Percentiles rank a stretch among this genome's conserved stretches.
Evolutionary conservation across 1,284 basidiomycete species (phyloP).

Genomic region (Ustilago sp.): DNA sequence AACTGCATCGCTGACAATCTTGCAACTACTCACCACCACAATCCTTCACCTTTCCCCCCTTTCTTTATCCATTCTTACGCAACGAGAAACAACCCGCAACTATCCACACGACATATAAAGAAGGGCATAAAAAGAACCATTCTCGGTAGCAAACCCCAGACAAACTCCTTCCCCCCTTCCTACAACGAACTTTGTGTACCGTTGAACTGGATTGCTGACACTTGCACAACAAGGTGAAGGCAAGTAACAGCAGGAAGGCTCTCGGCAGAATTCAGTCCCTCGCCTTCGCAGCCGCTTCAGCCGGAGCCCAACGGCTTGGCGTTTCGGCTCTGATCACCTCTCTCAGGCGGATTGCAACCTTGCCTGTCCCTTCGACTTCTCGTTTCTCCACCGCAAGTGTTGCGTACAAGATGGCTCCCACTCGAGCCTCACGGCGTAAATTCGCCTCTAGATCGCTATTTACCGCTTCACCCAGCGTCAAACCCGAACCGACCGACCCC

Average conservation of each 20-base stretch:
- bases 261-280: conserved; percentile 27
- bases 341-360: neutral
- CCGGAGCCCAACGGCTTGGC: conserved; percentile 24
- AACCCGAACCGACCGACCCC: conserved; percentile 11
- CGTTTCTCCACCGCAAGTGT: neutral
- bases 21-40: neutral
- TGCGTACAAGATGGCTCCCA: conserved; percentile 3
- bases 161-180: no score
- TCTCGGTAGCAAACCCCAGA: no score
- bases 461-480: conserved; percentile 20
- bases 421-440: conserved; percentile 16
- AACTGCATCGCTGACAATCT: neutral
- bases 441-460: neutral
- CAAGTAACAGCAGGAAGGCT: neutral
- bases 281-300: neutral
- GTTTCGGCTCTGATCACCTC: neutral
- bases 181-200: no score
- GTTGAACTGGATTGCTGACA: no score
- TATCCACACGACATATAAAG: no score
- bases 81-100: no score
- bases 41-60: no score
- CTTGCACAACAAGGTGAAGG: neutral
- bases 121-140: no score
- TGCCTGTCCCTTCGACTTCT: neutral
- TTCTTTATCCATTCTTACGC: no score